phyloP scores from a whole-genome alignment of 2,329 filamentous ascomycete species.

The Didymella exigua region DNA sequence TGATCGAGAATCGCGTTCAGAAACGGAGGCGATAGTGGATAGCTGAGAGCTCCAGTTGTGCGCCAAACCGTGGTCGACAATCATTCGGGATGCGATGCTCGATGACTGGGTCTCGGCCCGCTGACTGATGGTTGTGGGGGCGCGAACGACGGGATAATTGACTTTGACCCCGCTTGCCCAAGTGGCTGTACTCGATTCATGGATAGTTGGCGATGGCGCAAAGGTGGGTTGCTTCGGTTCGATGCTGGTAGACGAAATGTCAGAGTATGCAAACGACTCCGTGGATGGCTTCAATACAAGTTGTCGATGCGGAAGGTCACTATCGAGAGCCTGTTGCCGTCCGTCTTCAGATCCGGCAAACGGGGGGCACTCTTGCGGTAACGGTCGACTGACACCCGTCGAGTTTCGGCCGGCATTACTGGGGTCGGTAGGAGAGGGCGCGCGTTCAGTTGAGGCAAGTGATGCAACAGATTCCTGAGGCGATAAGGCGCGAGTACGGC shows the following conservation, averaged over 20 bases:
- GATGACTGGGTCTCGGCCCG: constrained; percentile 44
- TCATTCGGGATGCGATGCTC: constrained; percentile 48
- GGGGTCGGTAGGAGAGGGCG: constrained; percentile 29
- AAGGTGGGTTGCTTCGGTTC: constrained; percentile 39
- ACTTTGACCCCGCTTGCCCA: constrained; percentile 44
- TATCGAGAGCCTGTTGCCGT: constrained; percentile 42
- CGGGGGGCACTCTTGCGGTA: constrained; percentile 32
- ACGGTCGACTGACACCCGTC: constrained; percentile 33
- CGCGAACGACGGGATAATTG: constrained; percentile 45
- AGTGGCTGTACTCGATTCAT: constrained; percentile 44
- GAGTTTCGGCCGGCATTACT: constrained; percentile 37
- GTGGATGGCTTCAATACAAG: constrained; percentile 37
- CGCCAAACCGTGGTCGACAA: constrained; percentile 40
- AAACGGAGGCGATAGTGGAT: constrained; percentile 47
- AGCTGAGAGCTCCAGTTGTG: constrained; percentile 50
- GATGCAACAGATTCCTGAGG: constrained; percentile 45
- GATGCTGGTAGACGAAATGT: constrained; percentile 42
- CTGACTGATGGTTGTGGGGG: constrained; percentile 45
- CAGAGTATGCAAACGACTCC: constrained; percentile 46
- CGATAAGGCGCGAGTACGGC: constrained; percentile 43
- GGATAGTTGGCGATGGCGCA: constrained; percentile 39
- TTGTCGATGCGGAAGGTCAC: constrained; percentile 37
- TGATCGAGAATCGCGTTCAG: constrained; percentile 45
- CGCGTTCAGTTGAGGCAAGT: constrained; percentile 40
- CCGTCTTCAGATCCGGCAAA: constrained; percentile 37